Evolutionary conservation across 352 stramenopile genomes (phyloP), one percentile per base, ranked within the genome.

Genomic region (Globisporangium alternatum): DNA sequence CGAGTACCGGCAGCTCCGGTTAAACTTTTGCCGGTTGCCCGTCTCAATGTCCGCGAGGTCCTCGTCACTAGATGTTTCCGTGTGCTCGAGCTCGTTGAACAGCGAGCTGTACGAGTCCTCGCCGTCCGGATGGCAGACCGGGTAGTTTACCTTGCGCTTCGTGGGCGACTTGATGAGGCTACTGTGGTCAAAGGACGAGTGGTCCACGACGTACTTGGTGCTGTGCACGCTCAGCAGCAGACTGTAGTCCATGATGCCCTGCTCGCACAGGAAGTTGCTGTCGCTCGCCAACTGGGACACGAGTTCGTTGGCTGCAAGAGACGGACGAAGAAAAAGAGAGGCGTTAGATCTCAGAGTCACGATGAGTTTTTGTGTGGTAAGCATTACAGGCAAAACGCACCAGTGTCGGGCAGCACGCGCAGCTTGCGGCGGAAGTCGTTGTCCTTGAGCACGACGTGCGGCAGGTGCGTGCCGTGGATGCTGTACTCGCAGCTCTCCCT

Each of bases 211-310:
- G 54, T 92, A 96, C 64, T 91, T 93, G 31, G 83, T 90, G 64
- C 81, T 92, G 73, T 93, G 84, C 3, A 97, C 77, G 70, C 89
- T 93, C 12, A 97, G 58, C 22, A 97, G 63, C 30, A 97, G 64
- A 25, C 81, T 93, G 71, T 97, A 97, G 73, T 97, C 90, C 74
- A 95, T 97, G 66, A 97, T 91, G 19, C 88, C 88, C 65, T 94
- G 80, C 10, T 76, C 68, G 25, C 78, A 77, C 33, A 96, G 64
- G 47, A 96, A 96, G 7, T 75, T 75, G 60, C 76, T 90, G 54
- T 96, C 88, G 12, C 63, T 74, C 49, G 87, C 77, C 25, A 96
- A 73, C 61, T 93, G 83, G 0, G 64, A 59, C 22, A 93, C 76
- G 37, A 93, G 78, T 21, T 76, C 76, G 19, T 83, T 67, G 31